A percentile compares a stretch with the other conserved stretches of the same genome.
These are phyloP conservation scores for Macadamia tetraphylla DNA, from an alignment of 164 flowering plant genomes.

Conservation along the genomic window DNA sequence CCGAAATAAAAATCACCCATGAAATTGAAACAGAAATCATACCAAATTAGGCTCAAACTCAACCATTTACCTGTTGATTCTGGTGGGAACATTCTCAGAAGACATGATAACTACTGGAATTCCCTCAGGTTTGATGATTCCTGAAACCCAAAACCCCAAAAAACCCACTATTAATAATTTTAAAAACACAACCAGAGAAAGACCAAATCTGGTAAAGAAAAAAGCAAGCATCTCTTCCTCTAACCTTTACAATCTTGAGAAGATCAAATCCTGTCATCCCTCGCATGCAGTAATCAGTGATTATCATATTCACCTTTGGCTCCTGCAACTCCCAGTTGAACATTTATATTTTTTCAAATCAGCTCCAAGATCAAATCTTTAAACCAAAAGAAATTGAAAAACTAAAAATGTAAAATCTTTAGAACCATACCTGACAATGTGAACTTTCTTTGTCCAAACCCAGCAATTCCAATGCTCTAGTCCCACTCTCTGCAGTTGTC, in stretches of 20 bases:
- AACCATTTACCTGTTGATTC: constrained; percentile 46
- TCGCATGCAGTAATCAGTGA: constrained; percentile 86
- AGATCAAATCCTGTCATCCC: constrained; percentile 85
- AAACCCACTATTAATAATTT: not conserved
- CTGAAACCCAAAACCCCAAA: constrained; percentile 31
- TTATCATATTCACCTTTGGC: constrained; percentile 54
- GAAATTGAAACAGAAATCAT: no score
- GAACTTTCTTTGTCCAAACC: constrained; percentile 15
- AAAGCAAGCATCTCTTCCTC: no score
- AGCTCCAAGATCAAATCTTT: not conserved
- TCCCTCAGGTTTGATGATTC: constrained; percentile 54
- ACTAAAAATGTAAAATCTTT: no score
- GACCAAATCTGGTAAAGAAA: no score
- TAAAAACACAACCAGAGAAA: not conserved
- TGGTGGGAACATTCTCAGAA: constrained; percentile 66
- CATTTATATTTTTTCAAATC: not conserved
- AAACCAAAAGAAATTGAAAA: no score
- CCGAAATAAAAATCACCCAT: no score
- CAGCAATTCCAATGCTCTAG: constrained; percentile 21
- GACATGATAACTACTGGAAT: constrained; percentile 84
- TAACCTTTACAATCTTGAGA: constrained; percentile 75
- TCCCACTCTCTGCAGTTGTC: constrained; percentile 25
- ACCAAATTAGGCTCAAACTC: no score
- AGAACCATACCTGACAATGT: constrained; percentile 4
- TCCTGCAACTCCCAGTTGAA: constrained; percentile 19